Evolutionary conservation across 306 rosid genomes (phyloP).

Genomic region (Potentilla sterilis): DNA sequence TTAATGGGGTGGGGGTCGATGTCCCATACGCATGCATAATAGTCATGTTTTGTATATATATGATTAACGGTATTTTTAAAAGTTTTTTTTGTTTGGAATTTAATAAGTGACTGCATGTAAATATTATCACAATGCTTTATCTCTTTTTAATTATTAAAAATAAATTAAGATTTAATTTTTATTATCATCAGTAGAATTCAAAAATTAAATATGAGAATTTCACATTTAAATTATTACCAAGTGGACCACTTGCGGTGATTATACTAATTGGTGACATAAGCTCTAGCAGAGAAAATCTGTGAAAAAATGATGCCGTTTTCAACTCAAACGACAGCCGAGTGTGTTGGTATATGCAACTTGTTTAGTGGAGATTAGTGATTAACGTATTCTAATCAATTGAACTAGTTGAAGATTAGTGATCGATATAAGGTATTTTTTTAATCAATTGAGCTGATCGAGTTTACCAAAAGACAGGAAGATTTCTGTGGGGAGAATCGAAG

Average conservation of each 20-base stretch:
- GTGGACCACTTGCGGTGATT: too few species aligned
- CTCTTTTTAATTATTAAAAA: too few species aligned
- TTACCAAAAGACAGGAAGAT: not conserved
- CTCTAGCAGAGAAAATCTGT: not conserved
- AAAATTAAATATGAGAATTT: too few species aligned
- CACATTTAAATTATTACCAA: too few species aligned
- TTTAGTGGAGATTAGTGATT: constrained; percentile 1
- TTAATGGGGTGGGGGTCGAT: not conserved
- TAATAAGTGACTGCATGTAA: too few species aligned
- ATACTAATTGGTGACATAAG: not conserved
- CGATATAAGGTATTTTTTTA: not conserved
- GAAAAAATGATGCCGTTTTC: not conserved
- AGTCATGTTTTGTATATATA: not conserved
- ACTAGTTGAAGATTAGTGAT: too few species aligned
- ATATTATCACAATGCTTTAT: too few species aligned
- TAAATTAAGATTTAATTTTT: too few species aligned
- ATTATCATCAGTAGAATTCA: too few species aligned
- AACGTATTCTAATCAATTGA: not conserved
- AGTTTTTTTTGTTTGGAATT: too few species aligned
- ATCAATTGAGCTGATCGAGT: not conserved
- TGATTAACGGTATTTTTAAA: too few species aligned
- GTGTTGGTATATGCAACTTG: not conserved
- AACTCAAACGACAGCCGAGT: not conserved
- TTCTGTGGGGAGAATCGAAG: not conserved
- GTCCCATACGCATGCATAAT: not conserved